Conservation (phyloP, 2,329 filamentous ascomycete genomes). For the Berkeleyomyces basicola region DNA sequence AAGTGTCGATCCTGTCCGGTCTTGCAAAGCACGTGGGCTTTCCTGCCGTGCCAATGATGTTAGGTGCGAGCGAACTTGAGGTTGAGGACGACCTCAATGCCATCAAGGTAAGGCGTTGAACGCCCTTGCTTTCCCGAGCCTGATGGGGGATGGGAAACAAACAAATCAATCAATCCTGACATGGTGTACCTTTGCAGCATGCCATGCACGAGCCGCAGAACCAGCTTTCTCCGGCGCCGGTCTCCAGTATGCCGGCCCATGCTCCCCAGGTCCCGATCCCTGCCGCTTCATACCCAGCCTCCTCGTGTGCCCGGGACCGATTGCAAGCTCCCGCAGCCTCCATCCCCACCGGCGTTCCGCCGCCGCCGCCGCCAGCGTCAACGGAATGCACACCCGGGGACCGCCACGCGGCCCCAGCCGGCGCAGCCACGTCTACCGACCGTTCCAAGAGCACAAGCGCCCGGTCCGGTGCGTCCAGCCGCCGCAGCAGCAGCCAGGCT, state of each 20-base stretch:
- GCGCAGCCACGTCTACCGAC: not conserved
- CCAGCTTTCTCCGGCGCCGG: not conserved
- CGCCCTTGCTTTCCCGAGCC: conserved; percentile 1
- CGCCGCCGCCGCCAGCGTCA: not conserved
- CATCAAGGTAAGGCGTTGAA: conserved; percentile 48
- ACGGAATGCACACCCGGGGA: not conserved
- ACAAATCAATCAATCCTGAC: conserved; percentile 8
- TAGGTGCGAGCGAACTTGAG: conserved; percentile 52
- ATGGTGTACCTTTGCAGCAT: conserved; percentile 5
- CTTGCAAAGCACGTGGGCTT: conserved; percentile 93
- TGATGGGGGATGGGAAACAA: not conserved
- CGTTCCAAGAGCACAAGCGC: not conserved
- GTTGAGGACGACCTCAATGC: conserved; percentile 75
- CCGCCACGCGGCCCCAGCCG: not conserved
- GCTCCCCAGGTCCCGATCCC: not conserved
- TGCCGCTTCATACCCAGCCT: not conserved
- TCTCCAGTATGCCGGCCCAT: not conserved
- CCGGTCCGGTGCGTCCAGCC: not conserved
- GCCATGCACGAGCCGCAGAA: conserved; percentile 9
- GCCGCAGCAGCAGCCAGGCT: conserved; percentile 3
- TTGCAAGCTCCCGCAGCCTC: not conserved
- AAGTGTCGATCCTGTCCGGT: conserved; percentile 80
- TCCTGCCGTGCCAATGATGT: conserved; percentile 78
- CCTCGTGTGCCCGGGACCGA: not conserved
- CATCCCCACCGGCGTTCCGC: not conserved